A percentile compares a stretch with the other conserved stretches of the same genome.
Evolutionary conservation across 2,329 filamentous ascomycete genomes (phyloP).

Genomic region (Corniculantispora saksenae): DNA sequence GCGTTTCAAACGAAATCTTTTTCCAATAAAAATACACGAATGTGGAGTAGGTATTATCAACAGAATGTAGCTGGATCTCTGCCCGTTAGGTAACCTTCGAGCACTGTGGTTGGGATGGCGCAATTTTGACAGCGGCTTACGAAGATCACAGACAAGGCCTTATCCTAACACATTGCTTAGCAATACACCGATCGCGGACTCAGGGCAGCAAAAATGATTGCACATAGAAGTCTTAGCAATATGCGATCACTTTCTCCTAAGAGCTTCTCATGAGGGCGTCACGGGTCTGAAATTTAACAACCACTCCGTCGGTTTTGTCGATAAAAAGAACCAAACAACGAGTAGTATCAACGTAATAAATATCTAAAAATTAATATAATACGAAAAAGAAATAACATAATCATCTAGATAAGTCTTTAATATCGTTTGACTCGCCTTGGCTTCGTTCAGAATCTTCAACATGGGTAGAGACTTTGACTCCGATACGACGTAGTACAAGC

Average conservation of each 20-base stretch:
- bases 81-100: not conserved
- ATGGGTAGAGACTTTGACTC: slow-evolving; percentile 28
- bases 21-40: not conserved
- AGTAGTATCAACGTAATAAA: too few relatives aligned
- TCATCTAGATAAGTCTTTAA: too few relatives aligned
- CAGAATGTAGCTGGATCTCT: not conserved
- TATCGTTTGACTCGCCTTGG: not conserved
- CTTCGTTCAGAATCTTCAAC: slow-evolving; percentile 4
- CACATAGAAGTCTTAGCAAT: too few relatives aligned
- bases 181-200: too few relatives aligned
- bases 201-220: too few relatives aligned
- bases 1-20: not conserved
- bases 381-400: too few relatives aligned
- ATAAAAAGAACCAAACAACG: too few relatives aligned
- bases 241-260: too few relatives aligned
- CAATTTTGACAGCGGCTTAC: slow-evolving; percentile 4
- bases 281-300: too few relatives aligned
- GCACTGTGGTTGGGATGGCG: not conserved
- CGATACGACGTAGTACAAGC: slow-evolving; percentile 63
- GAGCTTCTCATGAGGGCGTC: too few relatives aligned
- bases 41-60: not conserved
- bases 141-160: not conserved
- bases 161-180: not conserved
- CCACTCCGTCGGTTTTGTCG: too few relatives aligned
- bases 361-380: too few relatives aligned